Percentiles rank a stretch among this genome's conserved stretches.
Conservation (phyloP, 345 rosid genomes). For the Pugionium dolabratum region DNA sequence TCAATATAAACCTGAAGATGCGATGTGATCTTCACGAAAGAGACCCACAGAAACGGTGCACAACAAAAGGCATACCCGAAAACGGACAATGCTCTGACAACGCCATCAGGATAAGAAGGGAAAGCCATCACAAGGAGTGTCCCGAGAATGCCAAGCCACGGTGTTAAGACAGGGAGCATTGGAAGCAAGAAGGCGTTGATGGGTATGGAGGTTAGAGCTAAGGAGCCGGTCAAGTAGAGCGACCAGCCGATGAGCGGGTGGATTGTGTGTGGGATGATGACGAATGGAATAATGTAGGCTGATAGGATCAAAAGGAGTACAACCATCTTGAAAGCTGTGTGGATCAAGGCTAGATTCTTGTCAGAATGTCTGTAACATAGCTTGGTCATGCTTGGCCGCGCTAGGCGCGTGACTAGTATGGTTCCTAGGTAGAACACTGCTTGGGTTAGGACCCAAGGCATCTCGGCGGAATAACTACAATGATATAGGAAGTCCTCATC, state of each 20-base stretch:
- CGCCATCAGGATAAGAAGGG: constrained; percentile 72
- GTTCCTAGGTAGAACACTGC: constrained; percentile 63
- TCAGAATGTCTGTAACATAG: constrained; percentile 74
- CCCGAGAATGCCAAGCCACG: constrained; percentile 67
- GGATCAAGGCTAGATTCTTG: constrained; percentile 56
- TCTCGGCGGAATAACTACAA: constrained; percentile 69
- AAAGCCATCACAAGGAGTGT: constrained; percentile 78
- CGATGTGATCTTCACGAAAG: constrained; percentile 55
- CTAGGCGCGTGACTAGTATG: constrained; percentile 60
- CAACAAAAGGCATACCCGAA: constrained; percentile 74
- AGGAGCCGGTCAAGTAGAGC: constrained; percentile 68
- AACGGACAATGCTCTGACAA: constrained; percentile 66
- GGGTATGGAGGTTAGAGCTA: constrained; percentile 62
- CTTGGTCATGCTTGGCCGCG: constrained; percentile 69
- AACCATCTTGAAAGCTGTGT: constrained; percentile 51
- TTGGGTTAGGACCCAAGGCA: constrained; percentile 67
- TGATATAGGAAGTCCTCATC: background rate
- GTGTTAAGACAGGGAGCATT: constrained; percentile 52
- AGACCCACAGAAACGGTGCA: constrained; percentile 69
- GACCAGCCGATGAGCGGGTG: constrained; percentile 86
- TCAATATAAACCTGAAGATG: constrained; percentile 69
- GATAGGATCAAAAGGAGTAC: constrained; percentile 75
- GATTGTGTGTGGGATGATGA: constrained; percentile 74
- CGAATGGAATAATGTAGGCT: constrained; percentile 74
- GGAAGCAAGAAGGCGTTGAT: constrained; percentile 74